Evolutionary conservation across 352 stramenopile species (phyloP).

Genomic region (Phytophthora ramorum): DNA sequence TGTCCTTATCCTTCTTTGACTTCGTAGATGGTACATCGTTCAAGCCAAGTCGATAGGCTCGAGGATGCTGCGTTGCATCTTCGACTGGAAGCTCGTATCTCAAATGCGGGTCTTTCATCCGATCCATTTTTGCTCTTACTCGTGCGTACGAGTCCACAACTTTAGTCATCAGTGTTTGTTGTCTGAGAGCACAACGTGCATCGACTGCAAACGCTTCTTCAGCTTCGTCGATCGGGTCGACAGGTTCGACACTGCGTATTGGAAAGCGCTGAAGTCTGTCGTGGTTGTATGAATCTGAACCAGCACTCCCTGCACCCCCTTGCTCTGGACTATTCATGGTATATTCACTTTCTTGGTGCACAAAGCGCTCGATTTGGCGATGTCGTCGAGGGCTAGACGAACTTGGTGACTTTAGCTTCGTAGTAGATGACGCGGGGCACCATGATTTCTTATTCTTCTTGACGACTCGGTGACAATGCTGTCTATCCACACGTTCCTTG

Average conservation of each 20-base stretch:
- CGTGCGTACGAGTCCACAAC: constrained; percentile 33
- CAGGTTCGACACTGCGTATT: constrained; percentile 20
- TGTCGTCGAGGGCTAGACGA: constrained; percentile 15
- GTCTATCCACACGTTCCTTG: background rate
- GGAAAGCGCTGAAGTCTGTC: constrained; percentile 43
- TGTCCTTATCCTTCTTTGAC: constrained; percentile 2
- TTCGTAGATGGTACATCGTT: constrained; percentile 44
- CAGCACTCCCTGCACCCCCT: background rate
- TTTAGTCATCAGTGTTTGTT: constrained; percentile 40
- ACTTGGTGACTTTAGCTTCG: constrained; percentile 9
- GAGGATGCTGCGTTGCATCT: constrained; percentile 35
- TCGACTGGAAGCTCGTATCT: constrained; percentile 65
- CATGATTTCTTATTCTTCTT: constrained; percentile 41
- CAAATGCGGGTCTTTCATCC: constrained; percentile 46
- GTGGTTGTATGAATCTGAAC: constrained; percentile 2
- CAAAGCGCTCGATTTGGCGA: constrained; percentile 22
- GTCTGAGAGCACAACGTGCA: constrained; percentile 32
- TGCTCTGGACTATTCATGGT: constrained; percentile 1
- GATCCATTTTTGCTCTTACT: constrained; percentile 40
- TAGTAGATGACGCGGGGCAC: constrained; percentile 49
- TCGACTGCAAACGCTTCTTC: constrained; percentile 27
- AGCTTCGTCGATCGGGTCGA: constrained; percentile 20
- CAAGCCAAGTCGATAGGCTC: constrained; percentile 64
- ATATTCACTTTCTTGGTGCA: background rate
- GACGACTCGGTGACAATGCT: constrained; percentile 1